Conservation (phyloP, 1,284 basidiomycete species). For the Boletus semigastroideus region DNA sequence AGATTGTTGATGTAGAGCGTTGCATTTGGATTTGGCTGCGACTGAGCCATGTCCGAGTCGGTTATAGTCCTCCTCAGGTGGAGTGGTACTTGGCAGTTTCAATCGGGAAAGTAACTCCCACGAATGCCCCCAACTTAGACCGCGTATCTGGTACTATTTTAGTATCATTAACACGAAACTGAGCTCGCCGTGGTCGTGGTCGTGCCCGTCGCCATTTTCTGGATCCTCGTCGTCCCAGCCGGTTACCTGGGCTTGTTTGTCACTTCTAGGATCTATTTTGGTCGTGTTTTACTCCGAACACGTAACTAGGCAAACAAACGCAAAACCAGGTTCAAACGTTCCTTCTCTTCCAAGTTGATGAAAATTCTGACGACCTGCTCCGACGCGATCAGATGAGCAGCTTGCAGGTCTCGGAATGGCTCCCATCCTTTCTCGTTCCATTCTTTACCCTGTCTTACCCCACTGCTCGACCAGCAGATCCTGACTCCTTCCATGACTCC, state of each 20-base stretch:
- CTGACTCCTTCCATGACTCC: constrained; percentile 70
- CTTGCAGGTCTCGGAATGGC: constrained; percentile 40
- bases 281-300: constrained; percentile 28
- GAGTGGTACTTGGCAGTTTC: background rate
- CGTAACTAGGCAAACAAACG: constrained; percentile 34
- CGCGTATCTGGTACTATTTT: background rate
- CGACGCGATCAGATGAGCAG: constrained; percentile 35
- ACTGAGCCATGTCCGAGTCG: constrained; percentile 41
- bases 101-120: constrained; percentile 37
- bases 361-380: constrained; percentile 34
- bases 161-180: background rate
- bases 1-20: constrained; percentile 95
- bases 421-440: constrained; percentile 56
- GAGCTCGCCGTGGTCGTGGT: constrained; percentile 6
- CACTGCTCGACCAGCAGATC: constrained; percentile 47
- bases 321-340: constrained; percentile 25
- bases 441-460: constrained; percentile 80
- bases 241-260: constrained; percentile 4
- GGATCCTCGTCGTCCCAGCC: constrained; percentile 1
- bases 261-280: constrained; percentile 17
- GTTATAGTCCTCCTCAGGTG: background rate
- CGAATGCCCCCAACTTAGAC: constrained; percentile 19
- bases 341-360: constrained; percentile 20
- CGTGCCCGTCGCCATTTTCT: constrained; percentile 4
- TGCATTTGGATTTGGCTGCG: constrained; percentile 66